Conservation (phyloP, 371 early-diverging fungal species). For the Syncephalastrum monosporum region DNA sequence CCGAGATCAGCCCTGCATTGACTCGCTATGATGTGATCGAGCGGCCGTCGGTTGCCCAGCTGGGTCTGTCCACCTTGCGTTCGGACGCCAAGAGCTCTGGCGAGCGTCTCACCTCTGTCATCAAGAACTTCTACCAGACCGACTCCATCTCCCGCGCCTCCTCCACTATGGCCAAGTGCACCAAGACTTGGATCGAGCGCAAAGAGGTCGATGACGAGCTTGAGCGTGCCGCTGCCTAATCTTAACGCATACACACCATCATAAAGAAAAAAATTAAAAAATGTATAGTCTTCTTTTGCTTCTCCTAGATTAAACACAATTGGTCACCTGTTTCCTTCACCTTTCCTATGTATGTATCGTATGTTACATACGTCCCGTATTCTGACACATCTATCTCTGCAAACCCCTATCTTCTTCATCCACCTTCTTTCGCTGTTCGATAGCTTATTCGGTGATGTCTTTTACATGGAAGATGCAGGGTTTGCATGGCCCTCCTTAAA, state of each 20-base stretch:
- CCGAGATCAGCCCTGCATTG: conserved; percentile 84
- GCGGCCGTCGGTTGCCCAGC: conserved; percentile 48
- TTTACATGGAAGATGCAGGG: too few species aligned
- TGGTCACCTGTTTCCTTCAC: too few species aligned
- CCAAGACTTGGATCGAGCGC: conserved; percentile 55
- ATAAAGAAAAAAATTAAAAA: conserved; percentile 6
- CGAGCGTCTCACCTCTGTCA: conserved; percentile 50
- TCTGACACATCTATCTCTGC: neutral
- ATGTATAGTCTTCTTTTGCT: conserved; percentile 1
- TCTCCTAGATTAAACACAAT: too few species aligned
- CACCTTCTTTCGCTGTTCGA: too few species aligned
- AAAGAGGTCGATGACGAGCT: conserved; percentile 38
- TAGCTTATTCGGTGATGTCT: too few species aligned
- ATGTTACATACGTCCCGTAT: neutral
- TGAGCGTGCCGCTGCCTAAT: conserved; percentile 37
- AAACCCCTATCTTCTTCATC: neutral
- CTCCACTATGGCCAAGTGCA: conserved; percentile 97
- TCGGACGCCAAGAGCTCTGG: conserved; percentile 43
- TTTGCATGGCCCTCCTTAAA: neutral
- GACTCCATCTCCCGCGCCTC: conserved; percentile 92
- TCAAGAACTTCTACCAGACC: conserved; percentile 93
- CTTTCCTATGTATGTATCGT: too few species aligned
- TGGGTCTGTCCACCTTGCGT: conserved; percentile 67
- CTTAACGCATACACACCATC: conserved; percentile 2
- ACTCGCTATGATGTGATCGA: conserved; percentile 75